Evolutionary conservation across 1,139 yeast species (phyloP), one percentile per base, ranked within the genome.

Genomic region (Diutina rugosa): DNA sequence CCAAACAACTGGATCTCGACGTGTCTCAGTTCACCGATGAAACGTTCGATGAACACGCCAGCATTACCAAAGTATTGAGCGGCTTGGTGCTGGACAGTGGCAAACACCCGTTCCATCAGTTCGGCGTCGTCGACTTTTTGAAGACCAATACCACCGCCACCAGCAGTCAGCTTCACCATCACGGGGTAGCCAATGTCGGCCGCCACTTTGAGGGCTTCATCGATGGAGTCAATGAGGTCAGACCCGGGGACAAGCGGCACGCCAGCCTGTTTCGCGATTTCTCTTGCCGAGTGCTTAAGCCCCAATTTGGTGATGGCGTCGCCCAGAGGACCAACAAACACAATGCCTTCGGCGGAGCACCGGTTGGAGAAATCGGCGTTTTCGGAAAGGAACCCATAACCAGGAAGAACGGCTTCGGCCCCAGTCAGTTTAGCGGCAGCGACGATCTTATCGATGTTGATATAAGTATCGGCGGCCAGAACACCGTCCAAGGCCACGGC

Each of bases 81-180:
- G 60, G 97, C 98, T 72, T 90, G 97, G 71, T 90, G 97, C 67
- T 88, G 87, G 52, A 93, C 98, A 6, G 96, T 85, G 63, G 82
- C 87, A 70, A 90, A 91, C 16, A 91, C 95, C 61, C 87, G 74
- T 71, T 82, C 88, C 60, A 91, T 83, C 59, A 91, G 97, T 16
- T 71, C 82, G 63, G 82, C 89, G 51, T 83, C 79, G 65, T 90
- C 96, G 59, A 91, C 97, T 68, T 90, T 87, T 69, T 90, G 97
- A 64, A 93, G 76, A 61, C 99, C 99, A 65, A 91, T 93, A 71
- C 99, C 99, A 69, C 99, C 99, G 65, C 99, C 99, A 69, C 99
- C 99, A 45, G 98, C 98, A 60, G 98, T 91, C 26, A 96, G 87
- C 72, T 93, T 93, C 56, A 93, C 88, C 98, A 93, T 93, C 52